Evolutionary conservation across 306 rosid species (phyloP).

Genomic region (Vigna unguiculata): DNA sequence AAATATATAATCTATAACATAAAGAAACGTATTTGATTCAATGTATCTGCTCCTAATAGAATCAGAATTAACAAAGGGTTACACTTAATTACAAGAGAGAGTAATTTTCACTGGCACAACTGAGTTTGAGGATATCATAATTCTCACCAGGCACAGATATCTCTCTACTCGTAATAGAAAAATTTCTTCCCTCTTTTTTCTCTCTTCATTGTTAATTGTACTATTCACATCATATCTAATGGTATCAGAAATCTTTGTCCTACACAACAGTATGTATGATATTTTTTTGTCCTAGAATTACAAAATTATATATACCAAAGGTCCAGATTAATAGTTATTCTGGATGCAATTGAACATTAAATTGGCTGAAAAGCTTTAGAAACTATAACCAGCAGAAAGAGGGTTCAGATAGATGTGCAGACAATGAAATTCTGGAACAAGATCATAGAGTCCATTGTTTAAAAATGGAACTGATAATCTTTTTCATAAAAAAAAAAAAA

Average conservation of each 20-base stretch:
- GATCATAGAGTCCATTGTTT: not conserved
- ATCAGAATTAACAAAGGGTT: too few relatives aligned
- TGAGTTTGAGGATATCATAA: not conserved
- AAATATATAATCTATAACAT: too few relatives aligned
- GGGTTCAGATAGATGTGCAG: not conserved
- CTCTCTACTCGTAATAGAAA: not conserved
- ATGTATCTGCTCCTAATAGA: too few relatives aligned
- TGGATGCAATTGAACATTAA: not conserved
- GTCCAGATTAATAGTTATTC: not conserved
- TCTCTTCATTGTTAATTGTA: not conserved
- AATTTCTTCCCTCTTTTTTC: not conserved
- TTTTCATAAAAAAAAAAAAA: conserved; percentile 1
- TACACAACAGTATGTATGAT: too few relatives aligned
- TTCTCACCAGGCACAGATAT: not conserved
- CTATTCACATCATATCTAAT: not conserved
- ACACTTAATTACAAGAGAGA: too few relatives aligned
- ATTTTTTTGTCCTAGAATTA: too few relatives aligned
- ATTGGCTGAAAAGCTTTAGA: not conserved
- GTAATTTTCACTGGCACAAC: not conserved
- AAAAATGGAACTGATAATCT: not conserved
- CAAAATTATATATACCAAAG: too few relatives aligned
- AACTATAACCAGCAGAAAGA: not conserved
- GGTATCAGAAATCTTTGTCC: conserved; percentile 17
- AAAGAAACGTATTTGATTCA: too few relatives aligned
- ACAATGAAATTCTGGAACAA: conserved; percentile 17